phyloP scores from a whole-genome alignment of 164 flowering plant species.

The Annona squamosa region DNA sequence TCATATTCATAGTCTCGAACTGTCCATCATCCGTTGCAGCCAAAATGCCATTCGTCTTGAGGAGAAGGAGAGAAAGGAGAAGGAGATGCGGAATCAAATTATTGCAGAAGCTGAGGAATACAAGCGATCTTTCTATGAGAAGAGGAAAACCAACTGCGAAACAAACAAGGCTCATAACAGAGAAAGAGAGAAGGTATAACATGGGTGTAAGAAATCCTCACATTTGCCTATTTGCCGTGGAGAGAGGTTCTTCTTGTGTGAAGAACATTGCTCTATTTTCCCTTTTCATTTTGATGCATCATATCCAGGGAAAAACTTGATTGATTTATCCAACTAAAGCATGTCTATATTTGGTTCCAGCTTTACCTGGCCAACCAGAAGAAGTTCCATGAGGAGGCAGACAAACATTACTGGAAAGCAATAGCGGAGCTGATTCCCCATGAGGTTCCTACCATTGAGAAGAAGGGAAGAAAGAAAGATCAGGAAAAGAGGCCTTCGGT shows the following conservation, averaged over 20 bases:
- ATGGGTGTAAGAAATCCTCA: not conserved
- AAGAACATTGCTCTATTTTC: not conserved
- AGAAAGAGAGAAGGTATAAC: conserved; percentile 80
- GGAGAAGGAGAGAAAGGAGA: conserved; percentile 88
- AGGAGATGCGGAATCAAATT: conserved; percentile 77
- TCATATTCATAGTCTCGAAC: not conserved
- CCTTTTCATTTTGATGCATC: not conserved
- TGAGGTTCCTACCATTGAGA: conserved; percentile 80
- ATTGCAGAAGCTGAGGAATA: conserved; percentile 84
- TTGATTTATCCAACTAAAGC: not conserved
- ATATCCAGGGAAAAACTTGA: not conserved
- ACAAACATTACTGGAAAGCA: conserved; percentile 92
- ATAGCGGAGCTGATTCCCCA: conserved; percentile 79
- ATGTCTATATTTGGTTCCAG: conserved; percentile 29
- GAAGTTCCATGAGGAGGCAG: conserved; percentile 86
- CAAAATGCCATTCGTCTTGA: conserved; percentile 77
- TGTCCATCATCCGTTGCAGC: conserved; percentile 30
- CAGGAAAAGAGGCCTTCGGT: conserved; percentile 78
- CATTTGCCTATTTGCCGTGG: not conserved
- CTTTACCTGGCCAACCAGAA: conserved; percentile 65
- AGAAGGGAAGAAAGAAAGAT: conserved; percentile 78
- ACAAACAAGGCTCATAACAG: conserved; percentile 63
- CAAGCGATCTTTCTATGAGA: conserved; percentile 70
- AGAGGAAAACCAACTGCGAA: conserved; percentile 65
- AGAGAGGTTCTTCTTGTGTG: not conserved